phyloP scores from a whole-genome alignment of 306 rosid genomes.

The Lupinus albus region DNA sequence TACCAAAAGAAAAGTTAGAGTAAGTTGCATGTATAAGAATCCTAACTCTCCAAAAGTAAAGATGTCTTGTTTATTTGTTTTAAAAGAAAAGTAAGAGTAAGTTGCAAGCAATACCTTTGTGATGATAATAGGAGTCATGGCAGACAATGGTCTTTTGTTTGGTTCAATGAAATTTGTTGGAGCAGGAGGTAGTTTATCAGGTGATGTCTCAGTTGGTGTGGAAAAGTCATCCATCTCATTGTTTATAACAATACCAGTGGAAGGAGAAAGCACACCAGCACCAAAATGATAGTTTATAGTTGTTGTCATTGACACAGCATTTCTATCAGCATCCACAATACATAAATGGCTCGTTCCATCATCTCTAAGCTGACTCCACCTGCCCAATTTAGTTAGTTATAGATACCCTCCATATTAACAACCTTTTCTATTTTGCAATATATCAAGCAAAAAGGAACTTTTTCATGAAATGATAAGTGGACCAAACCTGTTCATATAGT shows the following conservation, averaged over 20 bases:
- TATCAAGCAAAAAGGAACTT: constrained; percentile 16
- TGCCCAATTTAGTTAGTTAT: constrained; percentile 40
- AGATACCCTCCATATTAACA: constrained; percentile 6
- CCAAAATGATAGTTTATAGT: constrained; percentile 70
- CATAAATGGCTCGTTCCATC: constrained; percentile 95
- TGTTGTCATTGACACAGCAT: constrained; percentile 84
- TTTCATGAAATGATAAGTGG: constrained; percentile 29
- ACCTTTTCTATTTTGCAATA: constrained; percentile 17
- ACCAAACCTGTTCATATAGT: constrained; percentile 68
- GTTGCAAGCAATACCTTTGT: constrained; percentile 58
- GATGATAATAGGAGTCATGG: constrained; percentile 82
- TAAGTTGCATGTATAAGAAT: neutral
- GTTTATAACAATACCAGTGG: constrained; percentile 85
- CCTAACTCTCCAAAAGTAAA: constrained; percentile 3
- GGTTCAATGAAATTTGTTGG: constrained; percentile 83
- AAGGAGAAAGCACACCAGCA: constrained; percentile 72
- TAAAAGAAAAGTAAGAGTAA: too few relatives aligned
- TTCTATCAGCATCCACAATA: constrained; percentile 83
- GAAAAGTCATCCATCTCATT: constrained; percentile 93
- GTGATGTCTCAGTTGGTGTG: constrained; percentile 58
- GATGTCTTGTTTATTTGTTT: neutral
- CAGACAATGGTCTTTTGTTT: constrained; percentile 81
- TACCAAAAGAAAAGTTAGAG: constrained; percentile 42
- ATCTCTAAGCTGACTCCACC: constrained; percentile 96
- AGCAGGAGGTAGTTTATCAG: constrained; percentile 76